Percentiles rank a stretch among this genome's conserved stretches.
Evolutionary conservation across 2,329 filamentous ascomycete species (phyloP).

Genomic region (Neofusicoccum cordaticola): DNA sequence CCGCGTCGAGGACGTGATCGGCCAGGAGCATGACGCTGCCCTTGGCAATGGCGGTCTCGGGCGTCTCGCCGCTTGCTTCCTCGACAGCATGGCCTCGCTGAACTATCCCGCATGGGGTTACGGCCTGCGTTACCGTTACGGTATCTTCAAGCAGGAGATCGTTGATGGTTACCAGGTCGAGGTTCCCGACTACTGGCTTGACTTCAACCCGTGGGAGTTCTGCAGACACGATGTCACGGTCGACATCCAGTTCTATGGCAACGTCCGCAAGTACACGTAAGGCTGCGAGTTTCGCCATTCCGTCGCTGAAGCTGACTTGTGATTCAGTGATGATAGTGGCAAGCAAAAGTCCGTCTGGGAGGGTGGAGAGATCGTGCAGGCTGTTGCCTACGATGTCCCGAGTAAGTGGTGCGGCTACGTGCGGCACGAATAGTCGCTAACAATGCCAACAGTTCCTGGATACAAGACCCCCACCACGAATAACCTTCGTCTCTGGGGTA

Average conservation of each 20-base stretch:
- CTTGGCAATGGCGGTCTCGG: slow-evolving; percentile 95
- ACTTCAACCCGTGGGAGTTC: slow-evolving; percentile 99
- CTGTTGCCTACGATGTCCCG: slow-evolving; percentile 85
- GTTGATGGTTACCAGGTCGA: slow-evolving; percentile 97
- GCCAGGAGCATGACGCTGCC: slow-evolving; percentile 92
- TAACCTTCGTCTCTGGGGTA: slow-evolving; percentile 95
- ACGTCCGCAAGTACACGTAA: slow-evolving; percentile 64
- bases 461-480: slow-evolving; percentile 89
- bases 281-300: neutral
- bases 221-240: slow-evolving; percentile 92
- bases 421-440: slow-evolving; percentile 17
- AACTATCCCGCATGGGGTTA: slow-evolving; percentile 98
- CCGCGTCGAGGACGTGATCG: slow-evolving; percentile 92
- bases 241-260: slow-evolving; percentile 94
- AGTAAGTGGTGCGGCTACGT: slow-evolving; percentile 24
- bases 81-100: slow-evolving; percentile 90
- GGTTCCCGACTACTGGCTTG: slow-evolving; percentile 97
- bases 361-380: slow-evolving; percentile 86
- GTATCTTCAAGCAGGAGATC: slow-evolving; percentile 99
- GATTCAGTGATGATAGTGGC: slow-evolving; percentile 65
- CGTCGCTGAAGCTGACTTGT: slow-evolving; percentile 18
- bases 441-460: slow-evolving; percentile 66
- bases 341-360: slow-evolving; percentile 79
- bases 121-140: slow-evolving; percentile 87
- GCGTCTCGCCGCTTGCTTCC: slow-evolving; percentile 90